Evolutionary conservation across 1,284 basidiomycete species (phyloP).

Genomic region (Apiotrichum sp.): DNA sequence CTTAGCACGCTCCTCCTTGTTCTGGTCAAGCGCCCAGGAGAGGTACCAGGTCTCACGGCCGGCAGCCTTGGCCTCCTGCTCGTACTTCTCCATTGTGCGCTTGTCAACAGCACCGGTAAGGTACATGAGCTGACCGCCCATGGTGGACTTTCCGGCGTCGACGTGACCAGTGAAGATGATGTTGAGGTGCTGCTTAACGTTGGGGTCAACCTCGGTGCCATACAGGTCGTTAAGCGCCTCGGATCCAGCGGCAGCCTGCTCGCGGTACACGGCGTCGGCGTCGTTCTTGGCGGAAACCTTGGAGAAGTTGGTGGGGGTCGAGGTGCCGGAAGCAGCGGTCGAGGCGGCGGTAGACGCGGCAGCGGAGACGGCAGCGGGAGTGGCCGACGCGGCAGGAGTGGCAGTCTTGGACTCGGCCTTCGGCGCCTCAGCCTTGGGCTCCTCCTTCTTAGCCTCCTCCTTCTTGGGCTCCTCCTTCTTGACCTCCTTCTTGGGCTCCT

Average conservation of each 20-base stretch:
- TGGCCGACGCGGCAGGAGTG: conserved; percentile 20
- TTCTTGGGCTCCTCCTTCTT: neutral
- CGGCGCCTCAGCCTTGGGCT: conserved; percentile 1
- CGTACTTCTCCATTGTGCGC: conserved; percentile 93
- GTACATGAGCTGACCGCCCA: conserved; percentile 91
- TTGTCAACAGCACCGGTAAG: conserved; percentile 90
- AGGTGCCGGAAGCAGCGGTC: conserved; percentile 15
- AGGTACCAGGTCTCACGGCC: conserved; percentile 95
- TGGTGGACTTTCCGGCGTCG: conserved; percentile 95
- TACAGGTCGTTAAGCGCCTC: conserved; percentile 79
- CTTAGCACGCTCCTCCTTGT: conserved; percentile 83
- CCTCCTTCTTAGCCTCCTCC: neutral
- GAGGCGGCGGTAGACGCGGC: conserved; percentile 21
- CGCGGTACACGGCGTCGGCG: conserved; percentile 66
- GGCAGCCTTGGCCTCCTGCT: conserved; percentile 88
- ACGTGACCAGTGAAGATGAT: conserved; percentile 97
- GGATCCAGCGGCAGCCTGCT: conserved; percentile 74
- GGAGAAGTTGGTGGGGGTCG: conserved; percentile 56
- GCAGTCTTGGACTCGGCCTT: conserved; percentile 3
- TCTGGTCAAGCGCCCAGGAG: conserved; percentile 92
- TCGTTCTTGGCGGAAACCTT: conserved; percentile 77
- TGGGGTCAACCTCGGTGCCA: conserved; percentile 53
- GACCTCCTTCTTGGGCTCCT: conserved; percentile 4
- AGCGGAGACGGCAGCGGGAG: conserved; percentile 9
- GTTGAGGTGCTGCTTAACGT: conserved; percentile 79